phyloP scores from a whole-genome alignment of 805 yeast species.

The Starmera pachycereana region DNA sequence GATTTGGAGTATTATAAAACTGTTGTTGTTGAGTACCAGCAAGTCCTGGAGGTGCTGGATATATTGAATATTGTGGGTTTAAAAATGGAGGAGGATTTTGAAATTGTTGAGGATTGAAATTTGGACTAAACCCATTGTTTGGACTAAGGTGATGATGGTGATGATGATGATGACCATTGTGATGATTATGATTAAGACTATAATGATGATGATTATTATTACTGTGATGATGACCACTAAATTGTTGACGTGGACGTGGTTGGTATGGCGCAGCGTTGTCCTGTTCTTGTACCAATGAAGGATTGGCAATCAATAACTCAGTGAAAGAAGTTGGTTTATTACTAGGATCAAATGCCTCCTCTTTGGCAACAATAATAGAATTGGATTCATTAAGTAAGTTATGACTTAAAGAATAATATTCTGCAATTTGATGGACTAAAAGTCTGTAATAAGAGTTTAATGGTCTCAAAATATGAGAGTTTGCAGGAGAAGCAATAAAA shows the following conservation, averaged over 20 bases:
- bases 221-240: too few relatives aligned
- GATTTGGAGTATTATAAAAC: too few relatives aligned
- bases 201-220: background rate
- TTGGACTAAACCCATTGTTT: background rate
- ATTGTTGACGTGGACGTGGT: background rate
- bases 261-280: too few relatives aligned
- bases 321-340: conserved; percentile 8
- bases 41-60: background rate
- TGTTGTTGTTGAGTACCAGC: too few relatives aligned
- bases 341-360: conserved; percentile 15
- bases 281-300: conserved; percentile 10
- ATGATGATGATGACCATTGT: background rate
- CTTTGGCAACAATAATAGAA: conserved; percentile 32
- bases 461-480: conserved; percentile 28
- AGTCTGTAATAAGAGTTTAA: conserved; percentile 63
- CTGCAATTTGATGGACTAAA: conserved; percentile 60
- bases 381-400: conserved; percentile 37
- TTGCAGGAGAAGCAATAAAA: conserved; percentile 32
- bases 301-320: conserved; percentile 6
- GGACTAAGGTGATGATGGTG: background rate
- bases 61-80: background rate
- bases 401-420: conserved; percentile 54
- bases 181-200: background rate
- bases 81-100: conserved; percentile 1
- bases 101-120: background rate